A percentile compares a stretch with the other conserved stretches of the same genome.
Evolutionary conservation across 2,329 filamentous ascomycete genomes (phyloP).

Genomic region (Blumeria hordei): DNA sequence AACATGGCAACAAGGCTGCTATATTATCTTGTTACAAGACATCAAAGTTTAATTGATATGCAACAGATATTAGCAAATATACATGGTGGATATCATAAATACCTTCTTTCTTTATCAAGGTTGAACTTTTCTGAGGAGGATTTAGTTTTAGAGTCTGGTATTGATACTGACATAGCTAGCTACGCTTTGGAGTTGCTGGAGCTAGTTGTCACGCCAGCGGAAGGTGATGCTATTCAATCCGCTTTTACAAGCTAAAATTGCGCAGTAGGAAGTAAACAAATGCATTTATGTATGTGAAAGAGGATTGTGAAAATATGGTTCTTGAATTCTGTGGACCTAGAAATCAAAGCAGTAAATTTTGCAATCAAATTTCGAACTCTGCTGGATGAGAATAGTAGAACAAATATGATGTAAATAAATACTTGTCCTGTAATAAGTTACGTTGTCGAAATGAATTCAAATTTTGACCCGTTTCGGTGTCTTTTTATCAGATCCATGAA

Average conservation of each 20-base stretch:
- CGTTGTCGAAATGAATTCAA: too few relatives aligned
- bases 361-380: too few relatives aligned
- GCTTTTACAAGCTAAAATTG: slow-evolving; percentile 8
- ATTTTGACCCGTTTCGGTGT: too few relatives aligned
- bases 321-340: too few relatives aligned
- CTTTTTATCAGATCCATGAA: too few relatives aligned
- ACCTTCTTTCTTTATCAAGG: slow-evolving; percentile 55
- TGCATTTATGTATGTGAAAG: too few relatives aligned
- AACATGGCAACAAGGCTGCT: slow-evolving; percentile 36
- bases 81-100: slow-evolving; percentile 55
- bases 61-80: slow-evolving; percentile 45
- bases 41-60: slow-evolving; percentile 41
- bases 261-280: too few relatives aligned
- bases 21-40: slow-evolving; percentile 31
- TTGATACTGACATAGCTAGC: slow-evolving; percentile 56
- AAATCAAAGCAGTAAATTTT: too few relatives aligned
- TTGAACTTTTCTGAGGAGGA: slow-evolving; percentile 70
- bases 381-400: too few relatives aligned
- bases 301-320: too few relatives aligned
- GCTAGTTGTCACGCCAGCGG: slow-evolving; percentile 55
- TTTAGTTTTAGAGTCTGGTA: slow-evolving; percentile 48
- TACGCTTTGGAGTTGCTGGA: slow-evolving; percentile 66
- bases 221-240: slow-evolving; percentile 29
- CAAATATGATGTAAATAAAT: too few relatives aligned
- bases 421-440: too few relatives aligned